Evolutionary conservation across 257 asterid genomes (phyloP).

Genomic region (Cynanchum wilfordii): DNA sequence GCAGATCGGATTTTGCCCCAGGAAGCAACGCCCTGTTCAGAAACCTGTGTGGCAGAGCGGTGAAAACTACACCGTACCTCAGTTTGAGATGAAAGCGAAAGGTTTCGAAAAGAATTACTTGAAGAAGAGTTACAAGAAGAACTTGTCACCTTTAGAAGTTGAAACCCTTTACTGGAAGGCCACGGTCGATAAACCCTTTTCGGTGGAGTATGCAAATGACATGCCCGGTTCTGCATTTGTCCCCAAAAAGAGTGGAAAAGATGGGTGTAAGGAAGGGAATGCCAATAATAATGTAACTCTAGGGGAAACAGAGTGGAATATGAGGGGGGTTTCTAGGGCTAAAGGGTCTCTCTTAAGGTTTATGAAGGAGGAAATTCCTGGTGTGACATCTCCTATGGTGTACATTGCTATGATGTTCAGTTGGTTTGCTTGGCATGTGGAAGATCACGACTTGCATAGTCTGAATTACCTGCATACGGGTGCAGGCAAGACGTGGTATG

Average conservation of each 20-base stretch:
- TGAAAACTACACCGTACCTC: constrained; percentile 57
- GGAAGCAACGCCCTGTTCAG: constrained; percentile 87
- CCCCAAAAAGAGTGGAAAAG: constrained; percentile 33
- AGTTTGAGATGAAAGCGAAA: constrained; percentile 81
- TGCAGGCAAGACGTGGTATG: constrained; percentile 95
- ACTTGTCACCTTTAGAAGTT: constrained; percentile 48
- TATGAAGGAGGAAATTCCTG: constrained; percentile 99
- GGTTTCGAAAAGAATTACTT: constrained; percentile 71
- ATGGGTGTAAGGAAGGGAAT: constrained; percentile 27
- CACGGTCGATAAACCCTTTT: constrained; percentile 83
- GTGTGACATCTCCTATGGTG: constrained; percentile 98
- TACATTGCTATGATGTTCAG: constrained; percentile 98
- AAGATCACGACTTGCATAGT: constrained; percentile 99
- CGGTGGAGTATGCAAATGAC: constrained; percentile 94
- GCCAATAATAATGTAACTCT: constrained; percentile 29
- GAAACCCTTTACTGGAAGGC: constrained; percentile 97
- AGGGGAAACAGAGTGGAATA: constrained; percentile 95
- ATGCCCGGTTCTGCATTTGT: constrained; percentile 99
- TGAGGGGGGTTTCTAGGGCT: constrained; percentile 94
- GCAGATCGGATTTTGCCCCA: constrained; percentile 97
- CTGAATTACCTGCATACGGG: constrained; percentile 91
- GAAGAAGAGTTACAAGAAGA: constrained; percentile 51
- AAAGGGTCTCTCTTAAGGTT: constrained; percentile 75
- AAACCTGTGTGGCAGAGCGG: constrained; percentile 99
- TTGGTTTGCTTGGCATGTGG: constrained; percentile 99